phyloP scores from a whole-genome alignment of 805 yeast species.

The Lachancea thermotolerans region DNA sequence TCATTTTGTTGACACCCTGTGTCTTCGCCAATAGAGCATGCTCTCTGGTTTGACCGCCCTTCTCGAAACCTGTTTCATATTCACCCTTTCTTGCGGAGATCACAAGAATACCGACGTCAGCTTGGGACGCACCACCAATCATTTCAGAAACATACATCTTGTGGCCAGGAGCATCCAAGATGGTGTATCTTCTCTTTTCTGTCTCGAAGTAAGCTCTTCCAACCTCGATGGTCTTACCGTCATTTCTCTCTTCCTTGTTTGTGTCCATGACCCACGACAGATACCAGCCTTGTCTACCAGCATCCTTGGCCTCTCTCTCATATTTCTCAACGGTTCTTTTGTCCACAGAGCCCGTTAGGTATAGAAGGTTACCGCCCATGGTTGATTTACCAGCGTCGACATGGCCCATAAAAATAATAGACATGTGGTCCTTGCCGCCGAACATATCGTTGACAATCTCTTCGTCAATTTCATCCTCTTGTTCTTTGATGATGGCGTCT shows the following conservation, averaged over 20 bases:
- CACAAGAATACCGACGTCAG: slow-evolving; percentile 95
- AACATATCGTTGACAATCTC: slow-evolving; percentile 87
- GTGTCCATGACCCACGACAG: slow-evolving; percentile 99
- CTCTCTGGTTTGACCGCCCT: slow-evolving; percentile 98
- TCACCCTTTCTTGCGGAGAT: slow-evolving; percentile 99
- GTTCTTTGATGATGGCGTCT: slow-evolving; percentile 57
- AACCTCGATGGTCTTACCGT: slow-evolving; percentile 98
- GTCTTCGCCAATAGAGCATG: slow-evolving; percentile 96
- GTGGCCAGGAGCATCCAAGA: slow-evolving; percentile 99
- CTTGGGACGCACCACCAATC: slow-evolving; percentile 99
- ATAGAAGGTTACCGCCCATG: slow-evolving; percentile 96
- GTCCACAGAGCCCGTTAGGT: slow-evolving; percentile 93
- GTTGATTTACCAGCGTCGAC: slow-evolving; percentile 99
- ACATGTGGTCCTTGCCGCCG: slow-evolving; percentile 95
- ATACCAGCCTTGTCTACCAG: slow-evolving; percentile 99
- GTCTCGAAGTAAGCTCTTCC: slow-evolving; percentile 98
- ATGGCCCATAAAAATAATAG: slow-evolving; percentile 98
- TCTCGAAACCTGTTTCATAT: slow-evolving; percentile 98
- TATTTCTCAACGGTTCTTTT: slow-evolving; percentile 97
- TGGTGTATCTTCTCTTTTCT: slow-evolving; percentile 94
- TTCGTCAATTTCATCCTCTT: slow-evolving; percentile 77
- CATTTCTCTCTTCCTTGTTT: slow-evolving; percentile 96
- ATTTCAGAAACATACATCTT: slow-evolving; percentile 97
- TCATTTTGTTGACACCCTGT: slow-evolving; percentile 91
- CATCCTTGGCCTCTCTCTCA: slow-evolving; percentile 97